A percentile compares a stretch with the other conserved stretches of the same genome.
phyloP scores from a whole-genome alignment of 768 basidiomycete species.

The Agrocybe chaxingu region DNA sequence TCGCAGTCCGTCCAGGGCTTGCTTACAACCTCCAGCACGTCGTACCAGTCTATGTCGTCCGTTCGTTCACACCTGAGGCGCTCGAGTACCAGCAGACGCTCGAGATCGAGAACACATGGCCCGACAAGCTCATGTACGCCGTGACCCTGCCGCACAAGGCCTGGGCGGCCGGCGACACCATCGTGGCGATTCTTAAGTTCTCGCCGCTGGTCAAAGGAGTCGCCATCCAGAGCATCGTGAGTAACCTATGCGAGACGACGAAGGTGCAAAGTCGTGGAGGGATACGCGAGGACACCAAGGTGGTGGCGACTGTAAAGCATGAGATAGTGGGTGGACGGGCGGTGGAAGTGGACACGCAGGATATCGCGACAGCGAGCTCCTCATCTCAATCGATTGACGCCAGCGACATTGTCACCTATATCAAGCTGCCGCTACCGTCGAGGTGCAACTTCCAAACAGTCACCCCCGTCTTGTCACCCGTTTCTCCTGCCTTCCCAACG shows the following conservation, averaged over 20 bases:
- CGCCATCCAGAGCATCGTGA: conserved; percentile 60
- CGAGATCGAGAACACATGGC: conserved; percentile 97
- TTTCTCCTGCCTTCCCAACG: background rate
- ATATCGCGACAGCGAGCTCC: background rate
- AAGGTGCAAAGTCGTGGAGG: conserved; percentile 56
- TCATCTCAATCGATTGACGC: background rate
- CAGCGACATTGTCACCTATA: conserved; percentile 50
- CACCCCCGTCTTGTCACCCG: background rate
- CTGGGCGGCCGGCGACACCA: conserved; percentile 85
- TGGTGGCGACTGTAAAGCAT: conserved; percentile 62
- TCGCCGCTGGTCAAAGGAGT: conserved; percentile 85
- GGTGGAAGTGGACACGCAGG: conserved; percentile 25
- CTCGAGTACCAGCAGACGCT: conserved; percentile 95
- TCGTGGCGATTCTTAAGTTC: conserved; percentile 84
- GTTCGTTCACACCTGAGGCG: conserved; percentile 76
- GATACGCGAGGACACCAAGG: conserved; percentile 56
- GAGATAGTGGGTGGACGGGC: conserved; percentile 63
- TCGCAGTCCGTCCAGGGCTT: conserved; percentile 71
- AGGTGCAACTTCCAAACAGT: background rate
- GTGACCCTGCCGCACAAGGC: conserved; percentile 94
- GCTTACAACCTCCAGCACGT: conserved; percentile 52
- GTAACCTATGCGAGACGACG: conserved; percentile 71
- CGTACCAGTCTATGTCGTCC: conserved; percentile 61
- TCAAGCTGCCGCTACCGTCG: conserved; percentile 18
- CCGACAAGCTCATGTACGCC: conserved; percentile 94